These are phyloP conservation scores for Leucocoprinus birnbaumii DNA, from an alignment of 768 basidiomycete genomes.

Conservation along the genomic window DNA sequence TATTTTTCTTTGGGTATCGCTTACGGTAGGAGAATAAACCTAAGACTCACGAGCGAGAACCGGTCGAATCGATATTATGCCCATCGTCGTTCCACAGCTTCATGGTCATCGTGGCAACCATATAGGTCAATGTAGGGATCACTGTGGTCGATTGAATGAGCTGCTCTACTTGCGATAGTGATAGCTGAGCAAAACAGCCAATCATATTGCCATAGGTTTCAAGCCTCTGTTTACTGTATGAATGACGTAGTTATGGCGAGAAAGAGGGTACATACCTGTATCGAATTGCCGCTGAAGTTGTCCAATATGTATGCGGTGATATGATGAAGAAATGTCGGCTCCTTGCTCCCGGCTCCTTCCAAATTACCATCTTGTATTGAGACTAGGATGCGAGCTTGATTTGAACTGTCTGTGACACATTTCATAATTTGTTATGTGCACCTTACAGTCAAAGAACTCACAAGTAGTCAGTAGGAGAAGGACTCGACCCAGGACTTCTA, in stretches of 20 bases:
- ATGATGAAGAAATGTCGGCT: constrained; percentile 41
- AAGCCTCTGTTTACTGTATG: constrained; percentile 15
- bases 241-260: not conserved
- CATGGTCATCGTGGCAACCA: constrained; percentile 47
- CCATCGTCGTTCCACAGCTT: constrained; percentile 69
- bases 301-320: constrained; percentile 49
- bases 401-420: constrained; percentile 31
- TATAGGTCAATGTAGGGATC: constrained; percentile 63
- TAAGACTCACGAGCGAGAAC: constrained; percentile 36
- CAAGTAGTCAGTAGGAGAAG: constrained; percentile 54
- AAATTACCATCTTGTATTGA: constrained; percentile 13
- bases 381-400: constrained; percentile 41
- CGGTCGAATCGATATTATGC: constrained; percentile 5
- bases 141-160: constrained; percentile 44
- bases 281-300: constrained; percentile 29
- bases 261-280: constrained; percentile 29
- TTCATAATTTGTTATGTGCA: not conserved
- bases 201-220: constrained; percentile 31
- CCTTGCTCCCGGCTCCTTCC: constrained; percentile 20
- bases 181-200: constrained; percentile 38
- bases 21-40: not conserved
- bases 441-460: constrained; percentile 31
- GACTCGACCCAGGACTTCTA: constrained; percentile 45
- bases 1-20: not conserved
- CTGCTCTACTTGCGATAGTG: constrained; percentile 35